phyloP scores from a whole-genome alignment of 2,329 filamentous ascomycete genomes.

The Xylogone sp. region DNA sequence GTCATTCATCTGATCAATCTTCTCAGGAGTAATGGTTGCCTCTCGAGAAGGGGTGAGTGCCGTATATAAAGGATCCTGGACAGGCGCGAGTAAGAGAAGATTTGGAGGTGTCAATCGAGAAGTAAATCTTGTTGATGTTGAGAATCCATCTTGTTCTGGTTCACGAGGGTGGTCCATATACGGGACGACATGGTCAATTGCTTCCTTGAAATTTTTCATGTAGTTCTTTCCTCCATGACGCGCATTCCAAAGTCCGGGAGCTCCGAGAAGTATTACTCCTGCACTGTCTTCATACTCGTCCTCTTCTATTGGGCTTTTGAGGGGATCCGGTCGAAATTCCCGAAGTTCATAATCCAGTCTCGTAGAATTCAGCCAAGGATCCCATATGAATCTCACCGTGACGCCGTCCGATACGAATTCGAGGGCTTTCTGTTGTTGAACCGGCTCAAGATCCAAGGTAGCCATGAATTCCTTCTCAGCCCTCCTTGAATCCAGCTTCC shows the following conservation, averaged over 20 bases:
- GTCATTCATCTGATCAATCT: constrained; percentile 49
- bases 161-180: constrained; percentile 30
- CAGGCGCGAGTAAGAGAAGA: constrained; percentile 24
- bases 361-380: constrained; percentile 56
- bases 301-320: constrained; percentile 3
- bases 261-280: constrained; percentile 47
- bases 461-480: constrained; percentile 32
- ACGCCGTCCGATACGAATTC: constrained; percentile 41
- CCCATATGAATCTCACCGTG: constrained; percentile 55
- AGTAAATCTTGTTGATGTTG: constrained; percentile 17
- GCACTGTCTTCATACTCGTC: constrained; percentile 29
- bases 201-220: constrained; percentile 40
- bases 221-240: constrained; percentile 43
- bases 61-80: constrained; percentile 30
- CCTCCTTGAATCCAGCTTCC: constrained; percentile 39
- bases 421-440: constrained; percentile 41
- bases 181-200: constrained; percentile 41
- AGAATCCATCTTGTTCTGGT: constrained; percentile 6
- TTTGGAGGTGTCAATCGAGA: constrained; percentile 18
- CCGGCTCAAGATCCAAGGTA: constrained; percentile 23
- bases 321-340: constrained; percentile 26
- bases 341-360: constrained; percentile 37
- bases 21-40: constrained; percentile 41
- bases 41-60: constrained; percentile 26
- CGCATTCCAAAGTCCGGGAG: constrained; percentile 52